These are phyloP conservation scores for Phoma sp. DNA, from an alignment of 2,329 filamentous ascomycete species.

Conservation along the genomic window DNA sequence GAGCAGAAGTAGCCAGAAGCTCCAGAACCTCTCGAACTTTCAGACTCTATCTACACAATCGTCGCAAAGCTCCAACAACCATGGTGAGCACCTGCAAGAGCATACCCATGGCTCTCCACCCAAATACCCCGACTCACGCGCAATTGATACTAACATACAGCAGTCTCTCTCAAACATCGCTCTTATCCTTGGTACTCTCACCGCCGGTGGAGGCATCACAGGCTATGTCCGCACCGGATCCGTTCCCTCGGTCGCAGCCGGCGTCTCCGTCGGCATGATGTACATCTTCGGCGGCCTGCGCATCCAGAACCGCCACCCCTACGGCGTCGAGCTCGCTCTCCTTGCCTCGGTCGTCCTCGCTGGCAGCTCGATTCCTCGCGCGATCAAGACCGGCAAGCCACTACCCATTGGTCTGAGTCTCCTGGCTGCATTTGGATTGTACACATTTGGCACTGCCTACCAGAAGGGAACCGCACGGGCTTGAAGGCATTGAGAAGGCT, in stretches of 20 bases:
- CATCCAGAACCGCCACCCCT: slow-evolving; percentile 75
- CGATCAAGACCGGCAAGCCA: slow-evolving; percentile 82
- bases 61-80: neutral
- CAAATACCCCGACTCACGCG: slow-evolving; percentile 1
- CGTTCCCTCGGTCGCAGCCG: slow-evolving; percentile 84
- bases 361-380: slow-evolving; percentile 84
- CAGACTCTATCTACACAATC: neutral
- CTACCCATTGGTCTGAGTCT: slow-evolving; percentile 81
- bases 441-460: slow-evolving; percentile 78
- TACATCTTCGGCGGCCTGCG: slow-evolving; percentile 84
- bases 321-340: slow-evolving; percentile 88
- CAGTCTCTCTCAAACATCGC: slow-evolving; percentile 67
- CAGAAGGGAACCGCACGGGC: slow-evolving; percentile 17
- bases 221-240: slow-evolving; percentile 88
- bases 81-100: slow-evolving; percentile 9
- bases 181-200: slow-evolving; percentile 79
- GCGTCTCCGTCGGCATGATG: slow-evolving; percentile 78
- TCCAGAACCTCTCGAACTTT: neutral
- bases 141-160: neutral
- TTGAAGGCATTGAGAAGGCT: neutral
- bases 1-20: neutral
- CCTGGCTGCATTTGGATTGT: slow-evolving; percentile 78
- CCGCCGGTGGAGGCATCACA: slow-evolving; percentile 84
- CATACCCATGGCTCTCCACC: neutral
- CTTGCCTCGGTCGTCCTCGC: slow-evolving; percentile 86